Base-by-base conservation (phyloP, 2,329 filamentous ascomycete species). In the Fonsecaea pedrosoi region DNA sequence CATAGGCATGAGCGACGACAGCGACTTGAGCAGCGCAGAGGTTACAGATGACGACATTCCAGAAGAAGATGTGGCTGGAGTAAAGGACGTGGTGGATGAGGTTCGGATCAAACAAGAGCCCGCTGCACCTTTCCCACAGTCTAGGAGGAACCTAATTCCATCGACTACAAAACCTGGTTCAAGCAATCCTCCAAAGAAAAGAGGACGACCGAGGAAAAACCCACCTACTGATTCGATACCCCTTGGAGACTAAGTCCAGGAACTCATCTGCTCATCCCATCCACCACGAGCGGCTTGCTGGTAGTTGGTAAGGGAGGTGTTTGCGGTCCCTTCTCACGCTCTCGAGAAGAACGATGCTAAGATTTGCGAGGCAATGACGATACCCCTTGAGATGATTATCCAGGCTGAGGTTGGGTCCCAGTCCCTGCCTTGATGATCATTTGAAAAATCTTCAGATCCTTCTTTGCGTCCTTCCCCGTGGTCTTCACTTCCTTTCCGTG, bases 401-500 rank as follows among this genome's bases (percentile, higher is more conserved):
- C 45, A 50, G 45, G 18, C 18, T 25, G 21, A 40, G n/a, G 21
- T 21, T 61, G 7, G 21, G 60, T 15, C 7, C 37, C n/a, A 7
- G 56, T 48, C 5, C 66, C 73, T 38, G 75, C 72, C 66, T 77
- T 71, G 68, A 78, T 72, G n/a, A 78, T 74, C 78, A 80, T 79
- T 6, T 73, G 69, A 54, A 79, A 78, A n/a, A 79, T 60, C 59
- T 69, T 76, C 61, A 82, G 59, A 70, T 83, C 82, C 50, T 80
- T 65, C 65, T 71, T 73, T 12, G 81, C 81, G 77, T 83, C 82
- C 55, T 73, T 66, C 0, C 76, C 74, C 8, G 75, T 79, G 1
- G 81, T 82, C 71, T 83, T 83, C 34, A 77, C 71, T 4, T 70
- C 50, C 70, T 78, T 80, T 5, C 77, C 77, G 21, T 81, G 66